Evolutionary conservation across 768 basidiomycete species (phyloP), one percentile per base, ranked within the genome.

Genomic region (Flagelloscypha sp.): DNA sequence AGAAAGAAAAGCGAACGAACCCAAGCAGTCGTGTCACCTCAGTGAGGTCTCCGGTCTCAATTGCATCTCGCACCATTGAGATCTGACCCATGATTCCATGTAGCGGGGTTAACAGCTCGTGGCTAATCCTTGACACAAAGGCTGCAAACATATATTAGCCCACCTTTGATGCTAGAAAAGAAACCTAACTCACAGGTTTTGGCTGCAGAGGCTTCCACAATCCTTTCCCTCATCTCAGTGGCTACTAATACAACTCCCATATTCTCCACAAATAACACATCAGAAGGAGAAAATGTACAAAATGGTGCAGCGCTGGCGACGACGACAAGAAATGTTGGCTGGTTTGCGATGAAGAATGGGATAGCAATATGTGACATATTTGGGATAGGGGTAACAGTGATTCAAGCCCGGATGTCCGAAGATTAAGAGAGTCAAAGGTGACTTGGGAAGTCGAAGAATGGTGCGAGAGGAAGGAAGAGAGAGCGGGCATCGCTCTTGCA

Each of bases 71-170:
- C 20, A 43, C 7, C 4, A 43, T 37, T 6, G 39, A 37, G 19
- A 40, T 31, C 33, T 43, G 42, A 3, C 42, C 42, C 12, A 43
- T 16, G 18, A 43, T 34, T 4, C 42, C 42, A n/a, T 43, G 42
- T 7, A 43, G 27, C n/a, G 42, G 42, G 3, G 42, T 43, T 31
- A 37, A 27, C 12, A 43, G 38, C 22, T 43, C 42, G 40, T 43
- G 42, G 24, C 37, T 43, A 36, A 29, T 11, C 7, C 25, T 12
- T 5, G 15, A 35, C 27, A 43, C 9, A 7, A 12, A 25, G 32
- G 22, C 6, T 23, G 27, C 37, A 22, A 36, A 33, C 15, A 19
- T 19, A 8, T 22, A 35, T 35, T 20, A 41, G 21, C 23, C 6
- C 10, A 17, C 24, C 11, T 10, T 10, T 11, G 6, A 5, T 10